Conservation (phyloP, 805 yeast species). For the Wickerhamomyces strasburgensis region DNA sequence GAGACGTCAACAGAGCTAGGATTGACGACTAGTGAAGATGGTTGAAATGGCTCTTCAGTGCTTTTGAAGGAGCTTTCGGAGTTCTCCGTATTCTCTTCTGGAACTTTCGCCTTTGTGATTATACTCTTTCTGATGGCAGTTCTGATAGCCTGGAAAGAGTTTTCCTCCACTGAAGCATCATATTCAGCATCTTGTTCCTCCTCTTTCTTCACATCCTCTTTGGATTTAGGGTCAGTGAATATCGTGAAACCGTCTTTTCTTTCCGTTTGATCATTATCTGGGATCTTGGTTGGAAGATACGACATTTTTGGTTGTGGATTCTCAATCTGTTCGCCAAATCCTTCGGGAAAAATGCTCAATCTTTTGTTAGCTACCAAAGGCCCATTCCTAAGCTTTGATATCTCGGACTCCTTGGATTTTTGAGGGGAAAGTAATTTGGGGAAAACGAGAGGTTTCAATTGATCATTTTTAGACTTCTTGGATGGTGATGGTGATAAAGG, state of each 20-base stretch:
- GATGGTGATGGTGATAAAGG: neutral
- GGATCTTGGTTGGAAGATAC: neutral
- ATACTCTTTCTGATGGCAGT: constrained; percentile 42
- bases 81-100: constrained; percentile 9
- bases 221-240: neutral
- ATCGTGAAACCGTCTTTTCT: neutral
- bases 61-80: constrained; percentile 21
- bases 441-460: neutral
- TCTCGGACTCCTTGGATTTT: neutral
- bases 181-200: constrained; percentile 11
- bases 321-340: neutral
- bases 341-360: neutral
- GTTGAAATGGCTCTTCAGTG: constrained; percentile 17
- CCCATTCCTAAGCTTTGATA: neutral
- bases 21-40: constrained; percentile 14
- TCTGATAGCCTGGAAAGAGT: constrained; percentile 43
- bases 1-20: constrained; percentile 11
- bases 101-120: constrained; percentile 28
- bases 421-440: neutral
- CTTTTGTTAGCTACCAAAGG: neutral
- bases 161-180: constrained; percentile 26
- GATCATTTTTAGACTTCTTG: neutral
- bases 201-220: neutral
- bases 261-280: neutral
- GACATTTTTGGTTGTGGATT: too few relatives aligned